Conservation (phyloP, 441 rosid species). For the Aquilaria agallochum region DNA sequence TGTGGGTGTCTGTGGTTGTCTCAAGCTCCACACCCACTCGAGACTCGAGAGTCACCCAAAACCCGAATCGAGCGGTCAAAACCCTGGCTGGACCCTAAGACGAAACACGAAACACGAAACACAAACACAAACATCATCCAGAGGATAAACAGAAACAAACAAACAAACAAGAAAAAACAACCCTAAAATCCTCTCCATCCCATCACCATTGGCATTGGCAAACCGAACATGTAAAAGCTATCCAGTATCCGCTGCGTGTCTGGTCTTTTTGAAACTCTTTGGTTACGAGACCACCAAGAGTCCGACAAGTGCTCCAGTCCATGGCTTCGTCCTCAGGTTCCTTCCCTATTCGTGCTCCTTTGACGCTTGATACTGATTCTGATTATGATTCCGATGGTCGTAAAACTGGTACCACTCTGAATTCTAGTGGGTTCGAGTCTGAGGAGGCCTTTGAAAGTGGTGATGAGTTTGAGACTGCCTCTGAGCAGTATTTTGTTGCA, state of each 20-base stretch:
- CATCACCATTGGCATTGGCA: background rate
- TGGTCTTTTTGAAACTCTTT: background rate
- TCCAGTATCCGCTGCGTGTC: slow-evolving; percentile 3
- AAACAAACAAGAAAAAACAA: slow-evolving; percentile 6
- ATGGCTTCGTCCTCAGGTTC: slow-evolving; percentile 47
- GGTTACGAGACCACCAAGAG: background rate
- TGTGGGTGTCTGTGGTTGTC: no score
- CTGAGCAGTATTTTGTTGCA: slow-evolving; percentile 26
- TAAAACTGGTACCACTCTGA: slow-evolving; percentile 17
- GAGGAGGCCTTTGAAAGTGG: slow-evolving; percentile 38
- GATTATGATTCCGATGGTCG: slow-evolving; percentile 25
- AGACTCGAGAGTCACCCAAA: no score
- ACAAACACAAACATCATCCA: slow-evolving; percentile 9
- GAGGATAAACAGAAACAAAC: background rate
- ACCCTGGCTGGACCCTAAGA: background rate
- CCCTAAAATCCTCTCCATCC: slow-evolving; percentile 4
- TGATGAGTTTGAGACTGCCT: slow-evolving; percentile 49
- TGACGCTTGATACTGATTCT: slow-evolving; percentile 41
- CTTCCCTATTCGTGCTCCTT: slow-evolving; percentile 66
- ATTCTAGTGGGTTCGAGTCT: slow-evolving; percentile 30
- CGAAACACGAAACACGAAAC: slow-evolving; percentile 3
- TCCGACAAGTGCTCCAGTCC: slow-evolving; percentile 4
- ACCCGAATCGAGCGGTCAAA: no score
- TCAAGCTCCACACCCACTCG: no score
- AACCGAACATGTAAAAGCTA: no score